A percentile compares a stretch with the other conserved stretches of the same genome.
Conservation (phyloP, 768 basidiomycete genomes). For the Naganishia antarctica region DNA sequence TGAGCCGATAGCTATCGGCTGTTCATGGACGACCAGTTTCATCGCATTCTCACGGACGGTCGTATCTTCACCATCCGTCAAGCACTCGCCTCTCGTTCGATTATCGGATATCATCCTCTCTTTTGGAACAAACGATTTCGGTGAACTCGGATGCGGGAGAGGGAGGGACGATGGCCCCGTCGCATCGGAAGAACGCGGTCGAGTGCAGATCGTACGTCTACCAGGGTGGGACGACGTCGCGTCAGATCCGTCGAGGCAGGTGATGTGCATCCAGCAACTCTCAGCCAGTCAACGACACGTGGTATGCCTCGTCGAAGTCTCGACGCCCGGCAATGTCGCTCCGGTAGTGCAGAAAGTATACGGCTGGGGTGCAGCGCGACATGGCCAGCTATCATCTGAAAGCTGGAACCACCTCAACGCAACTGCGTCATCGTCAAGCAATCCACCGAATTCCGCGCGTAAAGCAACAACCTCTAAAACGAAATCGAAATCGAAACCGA, state of each 20-base stretch:
- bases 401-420: not conserved
- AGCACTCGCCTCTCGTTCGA: not conserved
- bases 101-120: conserved; percentile 56
- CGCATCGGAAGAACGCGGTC: not conserved
- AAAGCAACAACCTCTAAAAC: not conserved
- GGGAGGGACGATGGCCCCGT: conserved; percentile 12
- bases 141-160: conserved; percentile 64
- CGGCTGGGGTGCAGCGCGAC: conserved; percentile 81
- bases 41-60: conserved; percentile 4
- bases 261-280: conserved; percentile 52
- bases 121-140: conserved; percentile 80
- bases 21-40: conserved; percentile 69
- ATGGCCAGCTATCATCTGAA: conserved; percentile 67
- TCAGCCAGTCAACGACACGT: conserved; percentile 69
- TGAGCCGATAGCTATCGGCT: conserved; percentile 56
- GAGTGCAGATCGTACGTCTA: conserved; percentile 19
- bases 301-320: conserved; percentile 50
- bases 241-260: not conserved
- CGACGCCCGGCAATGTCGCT: conserved; percentile 14
- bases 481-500: not conserved
- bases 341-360: conserved; percentile 47
- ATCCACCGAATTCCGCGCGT: not conserved
- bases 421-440: not conserved
- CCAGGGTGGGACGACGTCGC: conserved; percentile 1
- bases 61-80: too few species aligned